These are phyloP conservation scores for Acanthochlamys bracteata DNA, from an alignment of 106 monocot species.

Conservation along the genomic window DNA sequence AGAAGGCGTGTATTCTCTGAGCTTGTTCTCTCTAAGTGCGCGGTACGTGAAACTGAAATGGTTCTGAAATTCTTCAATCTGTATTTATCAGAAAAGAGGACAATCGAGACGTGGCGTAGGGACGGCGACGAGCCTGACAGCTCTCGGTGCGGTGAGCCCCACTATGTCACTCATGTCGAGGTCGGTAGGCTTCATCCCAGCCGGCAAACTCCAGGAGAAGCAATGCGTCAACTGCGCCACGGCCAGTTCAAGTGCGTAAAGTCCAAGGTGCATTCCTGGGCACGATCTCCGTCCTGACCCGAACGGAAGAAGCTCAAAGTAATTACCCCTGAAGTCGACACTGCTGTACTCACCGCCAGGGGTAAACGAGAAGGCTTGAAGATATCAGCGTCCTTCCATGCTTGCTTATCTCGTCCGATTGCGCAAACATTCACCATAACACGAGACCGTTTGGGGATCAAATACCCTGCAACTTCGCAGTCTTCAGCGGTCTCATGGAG, in stretches of 20 bases:
- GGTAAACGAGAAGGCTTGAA: constrained; percentile 44
- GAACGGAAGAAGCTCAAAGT: constrained; percentile 68
- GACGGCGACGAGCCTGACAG: constrained; percentile 47
- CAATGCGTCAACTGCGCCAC: constrained; percentile 63
- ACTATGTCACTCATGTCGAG: constrained; percentile 67
- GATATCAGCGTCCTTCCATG: constrained; percentile 51
- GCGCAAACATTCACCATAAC: constrained; percentile 67
- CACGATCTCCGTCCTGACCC: constrained; percentile 68
- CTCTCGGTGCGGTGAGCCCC: constrained; percentile 61
- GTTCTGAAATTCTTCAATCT: too few species aligned
- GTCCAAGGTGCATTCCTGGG: constrained; percentile 69
- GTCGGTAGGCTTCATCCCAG: constrained; percentile 57
- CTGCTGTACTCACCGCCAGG: constrained; percentile 16
- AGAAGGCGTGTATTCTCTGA: too few species aligned
- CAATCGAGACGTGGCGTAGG: constrained; percentile 38
- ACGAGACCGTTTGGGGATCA: constrained; percentile 30
- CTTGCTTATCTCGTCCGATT: constrained; percentile 39
- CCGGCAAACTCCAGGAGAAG: constrained; percentile 50
- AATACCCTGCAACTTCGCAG: constrained; percentile 46
- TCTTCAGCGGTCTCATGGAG: constrained; percentile 62
- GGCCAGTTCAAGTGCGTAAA: constrained; percentile 47
- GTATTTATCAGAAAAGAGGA: constrained; percentile 1
- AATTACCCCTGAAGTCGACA: constrained; percentile 48
- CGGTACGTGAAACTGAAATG: too few species aligned
- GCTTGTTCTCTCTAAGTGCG: too few species aligned